Evolutionary conservation across 2,329 filamentous ascomycete genomes (phyloP).

Genomic region (Didymella sp.): DNA sequence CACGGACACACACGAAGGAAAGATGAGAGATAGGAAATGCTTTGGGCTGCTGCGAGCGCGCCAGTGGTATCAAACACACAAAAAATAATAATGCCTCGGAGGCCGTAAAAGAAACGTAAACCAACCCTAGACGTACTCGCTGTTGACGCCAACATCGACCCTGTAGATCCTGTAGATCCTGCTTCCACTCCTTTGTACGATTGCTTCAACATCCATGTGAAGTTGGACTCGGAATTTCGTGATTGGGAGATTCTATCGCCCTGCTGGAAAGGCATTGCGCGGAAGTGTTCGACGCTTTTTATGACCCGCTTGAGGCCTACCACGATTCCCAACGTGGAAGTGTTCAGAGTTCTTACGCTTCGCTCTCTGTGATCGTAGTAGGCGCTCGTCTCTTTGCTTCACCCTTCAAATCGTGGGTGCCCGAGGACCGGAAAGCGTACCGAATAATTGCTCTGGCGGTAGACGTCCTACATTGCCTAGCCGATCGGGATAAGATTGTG

Average conservation of each 20-base stretch:
- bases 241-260: neutral
- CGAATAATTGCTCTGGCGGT: constrained; percentile 56
- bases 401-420: constrained; percentile 42
- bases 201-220: neutral
- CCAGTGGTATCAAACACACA: constrained; percentile 26
- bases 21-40: constrained; percentile 17
- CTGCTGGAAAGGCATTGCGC: neutral
- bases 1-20: constrained; percentile 18
- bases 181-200: neutral
- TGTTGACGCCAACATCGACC: neutral
- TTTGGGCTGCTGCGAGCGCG: constrained; percentile 20
- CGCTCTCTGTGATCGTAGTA: neutral
- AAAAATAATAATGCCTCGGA: constrained; percentile 10
- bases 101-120: constrained; percentile 7
- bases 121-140: neutral
- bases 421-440: constrained; percentile 43
- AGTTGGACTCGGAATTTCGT: neutral
- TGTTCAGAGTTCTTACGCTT: neutral
- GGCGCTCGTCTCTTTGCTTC: neutral
- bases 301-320: neutral
- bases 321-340: neutral
- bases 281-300: neutral
- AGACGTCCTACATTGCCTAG: constrained; percentile 58
- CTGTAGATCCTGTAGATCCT: constrained; percentile 8
- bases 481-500: constrained; percentile 61